phyloP scores from a whole-genome alignment of 2,329 filamentous ascomycete genomes.

The Rachicladosporium sp. region DNA sequence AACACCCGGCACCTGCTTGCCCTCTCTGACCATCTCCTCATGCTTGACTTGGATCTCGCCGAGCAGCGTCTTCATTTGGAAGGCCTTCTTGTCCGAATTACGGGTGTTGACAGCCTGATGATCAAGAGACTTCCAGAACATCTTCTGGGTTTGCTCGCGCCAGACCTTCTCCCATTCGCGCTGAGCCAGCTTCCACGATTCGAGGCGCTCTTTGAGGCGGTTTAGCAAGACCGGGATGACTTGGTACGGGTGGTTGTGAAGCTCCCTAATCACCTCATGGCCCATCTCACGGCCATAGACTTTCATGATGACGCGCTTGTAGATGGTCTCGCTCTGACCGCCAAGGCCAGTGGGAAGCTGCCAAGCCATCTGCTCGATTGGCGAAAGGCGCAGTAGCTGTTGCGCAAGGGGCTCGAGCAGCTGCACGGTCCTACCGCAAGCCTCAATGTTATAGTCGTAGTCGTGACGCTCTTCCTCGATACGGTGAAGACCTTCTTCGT shows the following conservation, averaged over 20 bases:
- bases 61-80: constrained; percentile 79
- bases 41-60: constrained; percentile 85
- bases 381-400: constrained; percentile 67
- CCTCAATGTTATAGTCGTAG: constrained; percentile 97
- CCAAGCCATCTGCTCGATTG: constrained; percentile 55
- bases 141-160: constrained; percentile 87
- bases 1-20: constrained; percentile 14
- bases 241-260: constrained; percentile 71
- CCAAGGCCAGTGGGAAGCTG: constrained; percentile 72
- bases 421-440: constrained; percentile 87
- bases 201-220: constrained; percentile 86
- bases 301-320: constrained; percentile 94
- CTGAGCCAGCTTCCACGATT: constrained; percentile 94
- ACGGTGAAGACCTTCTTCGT: constrained; percentile 84
- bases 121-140: constrained; percentile 92
- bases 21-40: constrained; percentile 70
- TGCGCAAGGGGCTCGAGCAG: constrained; percentile 89
- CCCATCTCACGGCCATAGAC: constrained; percentile 81
- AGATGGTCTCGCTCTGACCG: constrained; percentile 90
- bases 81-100: constrained; percentile 77
- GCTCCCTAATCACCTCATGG: constrained; percentile 70
- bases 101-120: constrained; percentile 91
- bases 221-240: constrained; percentile 83
- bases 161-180: constrained; percentile 99
- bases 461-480: constrained; percentile 98